These are phyloP conservation scores for Meyerozyma elateridarum DNA, from an alignment of 1,139 yeast species.

Conservation along the genomic window DNA sequence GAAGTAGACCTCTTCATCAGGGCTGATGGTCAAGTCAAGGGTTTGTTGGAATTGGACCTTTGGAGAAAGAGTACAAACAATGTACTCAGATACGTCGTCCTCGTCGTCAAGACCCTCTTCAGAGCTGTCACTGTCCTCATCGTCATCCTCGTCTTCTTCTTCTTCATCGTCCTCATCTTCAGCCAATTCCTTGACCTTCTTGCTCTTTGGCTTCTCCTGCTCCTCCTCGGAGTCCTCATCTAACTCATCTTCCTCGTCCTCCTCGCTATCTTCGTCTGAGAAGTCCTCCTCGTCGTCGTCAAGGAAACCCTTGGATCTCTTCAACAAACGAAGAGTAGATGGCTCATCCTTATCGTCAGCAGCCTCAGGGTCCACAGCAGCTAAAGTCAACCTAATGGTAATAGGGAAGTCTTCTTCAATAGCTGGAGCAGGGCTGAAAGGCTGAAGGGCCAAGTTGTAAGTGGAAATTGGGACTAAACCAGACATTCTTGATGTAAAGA, in stretches of 20 bases:
- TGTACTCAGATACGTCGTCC: slow-evolving; percentile 65
- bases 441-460: slow-evolving; percentile 76
- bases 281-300: slow-evolving; percentile 45
- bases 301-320: slow-evolving; percentile 55
- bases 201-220: slow-evolving; percentile 15
- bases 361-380: slow-evolving; percentile 88
- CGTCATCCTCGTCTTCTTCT: slow-evolving; percentile 45
- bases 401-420: slow-evolving; percentile 82
- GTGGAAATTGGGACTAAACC: slow-evolving; percentile 77
- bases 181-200: slow-evolving; percentile 24
- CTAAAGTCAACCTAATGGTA: slow-evolving; percentile 87
- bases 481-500: slow-evolving; percentile 41
- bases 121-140: slow-evolving; percentile 53
- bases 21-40: slow-evolving; percentile 81
- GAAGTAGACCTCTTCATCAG: slow-evolving; percentile 91
- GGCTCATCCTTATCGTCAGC: slow-evolving; percentile 80
- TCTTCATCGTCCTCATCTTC: slow-evolving; percentile 31
- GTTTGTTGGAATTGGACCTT: slow-evolving; percentile 82
- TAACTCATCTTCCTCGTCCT: slow-evolving; percentile 50
- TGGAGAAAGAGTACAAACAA: slow-evolving; percentile 89
- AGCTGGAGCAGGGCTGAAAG: slow-evolving; percentile 84
- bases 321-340: slow-evolving; percentile 82
- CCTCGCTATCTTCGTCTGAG: slow-evolving; percentile 39
- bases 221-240: slow-evolving; percentile 39
- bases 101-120: slow-evolving; percentile 54